Evolutionary conservation across 805 yeast genomes (phyloP).

Genomic region (Pichia kluyveri): DNA sequence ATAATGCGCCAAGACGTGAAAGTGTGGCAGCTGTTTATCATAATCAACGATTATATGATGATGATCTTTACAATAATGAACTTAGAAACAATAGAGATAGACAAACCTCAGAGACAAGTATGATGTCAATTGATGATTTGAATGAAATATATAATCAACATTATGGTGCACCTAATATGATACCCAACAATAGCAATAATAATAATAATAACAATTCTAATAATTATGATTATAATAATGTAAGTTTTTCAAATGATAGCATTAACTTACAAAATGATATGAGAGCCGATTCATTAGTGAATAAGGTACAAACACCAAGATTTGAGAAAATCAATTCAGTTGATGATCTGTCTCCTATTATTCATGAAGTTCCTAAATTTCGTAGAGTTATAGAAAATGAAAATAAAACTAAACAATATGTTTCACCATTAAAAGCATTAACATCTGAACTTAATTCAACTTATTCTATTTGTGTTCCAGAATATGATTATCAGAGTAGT

Average conservation of each 20-base stretch:
- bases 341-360: conserved; percentile 51
- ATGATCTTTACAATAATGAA: no score
- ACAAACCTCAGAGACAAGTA: background rate
- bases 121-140: background rate
- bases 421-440: conserved; percentile 75
- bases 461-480: conserved; percentile 77
- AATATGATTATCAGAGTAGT: conserved; percentile 70
- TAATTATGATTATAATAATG: background rate
- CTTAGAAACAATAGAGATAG: background rate
- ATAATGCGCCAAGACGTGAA: conserved; percentile 19
- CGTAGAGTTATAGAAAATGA: conserved; percentile 51
- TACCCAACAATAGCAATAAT: background rate
- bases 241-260: background rate
- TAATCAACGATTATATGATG: background rate
- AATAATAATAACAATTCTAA: background rate
- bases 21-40: conserved; percentile 23
- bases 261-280: background rate
- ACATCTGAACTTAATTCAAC: conserved; percentile 73
- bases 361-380: conserved; percentile 57
- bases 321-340: conserved; percentile 33
- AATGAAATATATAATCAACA: background rate
- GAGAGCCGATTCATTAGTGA: background rate
- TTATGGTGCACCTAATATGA: background rate
- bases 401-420: conserved; percentile 33
- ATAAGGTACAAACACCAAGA: conserved; percentile 28